Conservation (phyloP, 768 basidiomycete genomes). For the Tylopilus rubrobrunneus region DNA sequence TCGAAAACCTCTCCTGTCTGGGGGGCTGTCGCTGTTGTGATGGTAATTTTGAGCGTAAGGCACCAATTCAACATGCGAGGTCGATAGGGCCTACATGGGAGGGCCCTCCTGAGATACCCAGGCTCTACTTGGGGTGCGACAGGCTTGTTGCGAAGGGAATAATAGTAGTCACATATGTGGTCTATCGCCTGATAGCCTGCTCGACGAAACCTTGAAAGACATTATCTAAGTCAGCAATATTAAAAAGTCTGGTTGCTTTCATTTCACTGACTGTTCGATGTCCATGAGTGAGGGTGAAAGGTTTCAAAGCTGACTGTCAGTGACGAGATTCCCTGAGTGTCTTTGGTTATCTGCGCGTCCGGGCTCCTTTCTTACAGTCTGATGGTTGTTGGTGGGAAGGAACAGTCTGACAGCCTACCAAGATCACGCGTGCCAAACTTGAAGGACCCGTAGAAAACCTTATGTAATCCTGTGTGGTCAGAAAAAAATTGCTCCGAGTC, state of each 20-base stretch:
- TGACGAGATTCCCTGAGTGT: too few species aligned
- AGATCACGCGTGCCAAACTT: too few species aligned
- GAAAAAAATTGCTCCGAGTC: too few species aligned
- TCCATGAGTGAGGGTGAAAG: conserved; percentile 6
- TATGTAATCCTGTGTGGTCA: too few species aligned
- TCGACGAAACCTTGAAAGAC: conserved; percentile 61
- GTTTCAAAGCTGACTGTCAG: too few species aligned
- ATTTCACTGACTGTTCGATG: conserved; percentile 18
- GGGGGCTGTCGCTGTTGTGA: conserved; percentile 49
- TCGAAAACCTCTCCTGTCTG: conserved; percentile 69
- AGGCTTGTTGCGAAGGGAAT: conserved; percentile 55
- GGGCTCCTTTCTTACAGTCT: too few species aligned
- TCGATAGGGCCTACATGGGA: conserved; percentile 49
- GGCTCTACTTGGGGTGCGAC: conserved; percentile 78
- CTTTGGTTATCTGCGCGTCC: too few species aligned
- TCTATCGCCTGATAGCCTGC: conserved; percentile 88
- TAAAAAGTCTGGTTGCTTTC: neutral
- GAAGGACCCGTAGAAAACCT: too few species aligned
- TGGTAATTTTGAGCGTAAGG: neutral
- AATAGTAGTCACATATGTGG: conserved; percentile 86
- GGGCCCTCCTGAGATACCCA: conserved; percentile 70
- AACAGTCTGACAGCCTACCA: too few species aligned
- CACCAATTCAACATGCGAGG: neutral
- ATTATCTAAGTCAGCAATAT: neutral
- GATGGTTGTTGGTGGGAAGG: too few species aligned